Evolutionary conservation across 768 basidiomycete species (phyloP).

Genomic region (Suillus tomentosus): DNA sequence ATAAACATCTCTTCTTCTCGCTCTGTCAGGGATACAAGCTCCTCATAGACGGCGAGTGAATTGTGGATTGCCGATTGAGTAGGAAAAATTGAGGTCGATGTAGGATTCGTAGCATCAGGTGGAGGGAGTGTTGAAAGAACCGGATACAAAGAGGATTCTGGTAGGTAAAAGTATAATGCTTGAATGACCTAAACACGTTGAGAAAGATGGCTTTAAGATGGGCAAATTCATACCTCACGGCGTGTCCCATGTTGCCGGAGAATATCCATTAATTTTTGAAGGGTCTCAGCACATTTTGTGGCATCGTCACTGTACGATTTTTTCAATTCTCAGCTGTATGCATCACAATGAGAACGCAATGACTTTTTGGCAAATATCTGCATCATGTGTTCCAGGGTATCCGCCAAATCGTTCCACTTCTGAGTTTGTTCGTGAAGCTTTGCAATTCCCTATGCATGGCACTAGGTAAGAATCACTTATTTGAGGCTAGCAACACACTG

Average conservation of each 20-base stretch:
- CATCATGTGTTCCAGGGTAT: constrained; percentile 53
- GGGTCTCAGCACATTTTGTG: constrained; percentile 73
- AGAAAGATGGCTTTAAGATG: neutral
- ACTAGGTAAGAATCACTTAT: constrained; percentile 20
- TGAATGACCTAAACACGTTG: constrained; percentile 55
- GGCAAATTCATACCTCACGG: constrained; percentile 47
- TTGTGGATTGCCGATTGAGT: constrained; percentile 68
- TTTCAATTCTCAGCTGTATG: constrained; percentile 5
- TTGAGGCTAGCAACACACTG: constrained; percentile 20
- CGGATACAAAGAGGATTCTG: constrained; percentile 64
- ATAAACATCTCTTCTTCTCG: constrained; percentile 57
- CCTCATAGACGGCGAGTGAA: constrained; percentile 69
- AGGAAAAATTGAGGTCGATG: constrained; percentile 54
- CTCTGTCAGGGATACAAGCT: constrained; percentile 68
- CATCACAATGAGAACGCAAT: no score
- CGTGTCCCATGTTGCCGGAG: constrained; percentile 61
- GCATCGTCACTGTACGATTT: constrained; percentile 60
- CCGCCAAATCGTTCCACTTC: constrained; percentile 58
- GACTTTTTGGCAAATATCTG: no score
- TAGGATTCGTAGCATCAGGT: constrained; percentile 78
- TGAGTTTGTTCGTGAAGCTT: constrained; percentile 69
- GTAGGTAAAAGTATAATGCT: constrained; percentile 70
- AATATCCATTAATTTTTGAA: constrained; percentile 75
- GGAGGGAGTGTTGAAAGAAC: constrained; percentile 67
- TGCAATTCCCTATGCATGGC: constrained; percentile 58